Percentiles rank a stretch among this genome's conserved stretches.
Conservation (phyloP, 495 filamentous ascomycete species). For the Aspergillus baeticus region DNA sequence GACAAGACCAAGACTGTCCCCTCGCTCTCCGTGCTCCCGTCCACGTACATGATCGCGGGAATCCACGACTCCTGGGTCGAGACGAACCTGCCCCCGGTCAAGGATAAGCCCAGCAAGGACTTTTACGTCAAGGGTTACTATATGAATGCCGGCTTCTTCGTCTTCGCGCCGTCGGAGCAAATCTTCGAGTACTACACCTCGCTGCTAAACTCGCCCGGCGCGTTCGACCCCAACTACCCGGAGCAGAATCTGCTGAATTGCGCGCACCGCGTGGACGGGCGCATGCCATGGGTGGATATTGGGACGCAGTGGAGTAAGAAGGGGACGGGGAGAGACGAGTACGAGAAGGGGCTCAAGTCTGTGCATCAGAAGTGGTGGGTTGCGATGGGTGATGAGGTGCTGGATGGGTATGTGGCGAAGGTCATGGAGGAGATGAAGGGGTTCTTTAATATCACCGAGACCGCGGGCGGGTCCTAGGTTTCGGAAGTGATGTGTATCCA, state of each 20-base stretch:
- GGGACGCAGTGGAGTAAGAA: conserved; percentile 5
- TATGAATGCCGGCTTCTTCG: conserved; percentile 9
- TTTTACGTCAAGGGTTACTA: conserved; percentile 3
- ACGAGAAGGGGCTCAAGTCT: neutral
- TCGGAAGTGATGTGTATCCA: too few species aligned
- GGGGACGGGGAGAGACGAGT: neutral
- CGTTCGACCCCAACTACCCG: neutral
- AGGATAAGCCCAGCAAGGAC: neutral
- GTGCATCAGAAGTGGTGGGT: conserved; percentile 16
- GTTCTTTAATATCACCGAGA: neutral
- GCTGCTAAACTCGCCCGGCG: neutral
- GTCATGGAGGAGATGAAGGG: neutral
- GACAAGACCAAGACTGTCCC: neutral
- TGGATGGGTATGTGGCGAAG: conserved; percentile 1
- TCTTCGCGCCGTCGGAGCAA: neutral
- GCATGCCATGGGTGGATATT: conserved; percentile 9
- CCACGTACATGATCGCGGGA: neutral
- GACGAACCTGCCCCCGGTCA: neutral
- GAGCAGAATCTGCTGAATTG: conserved; percentile 9
- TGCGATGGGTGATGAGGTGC: neutral
- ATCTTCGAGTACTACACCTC: conserved; percentile 4
- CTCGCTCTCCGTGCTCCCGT: neutral
- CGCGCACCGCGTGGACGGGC: neutral
- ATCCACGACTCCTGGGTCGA: conserved; percentile 8
- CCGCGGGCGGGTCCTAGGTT: too few species aligned